Evolutionary conservation across 2,329 filamentous ascomycete species (phyloP), one percentile per base, ranked within the genome.

Genomic region (Exophiala aquamarina): DNA sequence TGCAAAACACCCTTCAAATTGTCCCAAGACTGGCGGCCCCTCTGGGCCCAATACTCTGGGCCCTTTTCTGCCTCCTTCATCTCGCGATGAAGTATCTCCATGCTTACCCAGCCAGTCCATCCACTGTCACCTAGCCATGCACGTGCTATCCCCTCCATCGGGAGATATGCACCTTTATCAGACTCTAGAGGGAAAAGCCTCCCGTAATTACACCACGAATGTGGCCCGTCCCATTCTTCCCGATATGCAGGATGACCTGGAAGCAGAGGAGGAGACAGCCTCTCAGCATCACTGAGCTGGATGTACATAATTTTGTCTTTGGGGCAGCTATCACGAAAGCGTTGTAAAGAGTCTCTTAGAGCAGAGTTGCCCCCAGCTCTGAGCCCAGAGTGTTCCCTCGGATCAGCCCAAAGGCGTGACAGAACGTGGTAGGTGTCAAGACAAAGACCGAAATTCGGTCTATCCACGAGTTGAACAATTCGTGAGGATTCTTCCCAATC

Each of bases 371-470:
- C 51, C 23, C 38, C 41, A 4, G 51, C 32, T 3, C 39, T 19
- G 2, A 58, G 45, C 0, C 67, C 66, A 2, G 55, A 57, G 0
- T 32, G 3, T 1, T 51, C 42, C n/a, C 56, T 56, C 2, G 61
- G 55, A 49, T 63, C 61, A 1, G 53, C 66, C 66, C 65, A 70
- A 3, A 69, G 20, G 33, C 60, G 60, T 0, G 60, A 64, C 9
- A 56, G 38, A 11, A 64, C 52, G 40, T 70, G 68, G 47, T 68
- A 70, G 0, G 50, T 67, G 43, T 70, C 67, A 6, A 69, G 53
- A 36, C 67, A 70, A 0, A 68, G 48, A 0, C 67, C 65, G 34
- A 70, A 70, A 39, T 70, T 70, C 0, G 50, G 21, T 3, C 66
- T 55, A 20, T 63, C 36, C 1, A 69, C 66, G 0, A 49, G 37